Percentiles rank a stretch among this genome's conserved stretches.
Conservation (phyloP, 2,329 filamentous ascomycete genomes). For the Elsinoe arachidis region DNA sequence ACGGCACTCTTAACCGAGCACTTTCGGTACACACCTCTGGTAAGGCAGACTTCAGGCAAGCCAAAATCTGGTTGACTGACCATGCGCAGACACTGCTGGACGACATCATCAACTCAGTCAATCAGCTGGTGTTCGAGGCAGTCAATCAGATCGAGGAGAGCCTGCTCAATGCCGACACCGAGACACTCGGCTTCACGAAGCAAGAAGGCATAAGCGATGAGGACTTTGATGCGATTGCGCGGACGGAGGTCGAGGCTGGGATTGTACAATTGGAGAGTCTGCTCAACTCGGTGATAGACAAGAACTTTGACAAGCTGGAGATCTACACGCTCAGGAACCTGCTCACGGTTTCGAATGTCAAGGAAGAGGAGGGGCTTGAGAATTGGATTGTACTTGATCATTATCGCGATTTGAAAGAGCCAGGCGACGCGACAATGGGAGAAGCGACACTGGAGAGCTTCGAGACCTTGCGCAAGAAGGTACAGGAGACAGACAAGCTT, state of each 20-base stretch:
- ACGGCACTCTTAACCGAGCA: conserved; percentile 80
- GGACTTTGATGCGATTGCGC: conserved; percentile 38
- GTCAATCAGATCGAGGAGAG: conserved; percentile 81
- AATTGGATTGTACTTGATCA: conserved; percentile 75
- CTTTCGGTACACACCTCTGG: conserved; percentile 86
- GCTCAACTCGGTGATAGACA: conserved; percentile 41
- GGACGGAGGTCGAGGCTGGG: conserved; percentile 77
- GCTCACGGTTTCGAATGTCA: conserved; percentile 37
- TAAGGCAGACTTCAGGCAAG: conserved; percentile 38
- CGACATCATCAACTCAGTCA: conserved; percentile 95
- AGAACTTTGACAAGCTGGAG: conserved; percentile 45
- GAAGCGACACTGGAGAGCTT: conserved; percentile 59
- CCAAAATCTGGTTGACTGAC: conserved; percentile 6
- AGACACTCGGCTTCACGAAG: conserved; percentile 66
- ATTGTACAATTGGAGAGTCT: conserved; percentile 42
- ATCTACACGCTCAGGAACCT: conserved; percentile 83
- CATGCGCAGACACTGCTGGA: conserved; percentile 71
- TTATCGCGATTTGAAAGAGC: conserved; percentile 55
- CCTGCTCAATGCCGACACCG: conserved; percentile 63
- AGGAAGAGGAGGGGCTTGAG: conserved; percentile 39
- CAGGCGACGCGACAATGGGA: conserved; percentile 19
- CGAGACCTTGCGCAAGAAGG: conserved; percentile 59
- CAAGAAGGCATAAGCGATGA: conserved; percentile 36
- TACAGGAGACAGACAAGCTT: conserved; percentile 71
- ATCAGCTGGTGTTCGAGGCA: conserved; percentile 83